Percentiles rank a stretch among this genome's conserved stretches.
phyloP scores from a whole-genome alignment of 805 yeast species.

The Metschnikowia drakensbergensis region DNA sequence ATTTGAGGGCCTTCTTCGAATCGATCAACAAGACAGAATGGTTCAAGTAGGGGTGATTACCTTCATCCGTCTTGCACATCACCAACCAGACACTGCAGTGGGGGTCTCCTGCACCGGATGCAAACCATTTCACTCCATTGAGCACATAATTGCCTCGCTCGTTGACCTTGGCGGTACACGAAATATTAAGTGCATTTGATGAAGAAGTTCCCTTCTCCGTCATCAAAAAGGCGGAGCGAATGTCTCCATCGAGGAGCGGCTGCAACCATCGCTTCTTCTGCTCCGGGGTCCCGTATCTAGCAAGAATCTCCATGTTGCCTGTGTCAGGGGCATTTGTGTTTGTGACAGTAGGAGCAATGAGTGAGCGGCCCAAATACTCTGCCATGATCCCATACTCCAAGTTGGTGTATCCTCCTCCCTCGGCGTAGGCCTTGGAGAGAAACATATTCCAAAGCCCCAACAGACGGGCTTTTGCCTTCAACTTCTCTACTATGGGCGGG shows the following conservation, averaged over 20 bases:
- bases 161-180: constrained; percentile 38
- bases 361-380: constrained; percentile 53
- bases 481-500: constrained; percentile 47
- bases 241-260: constrained; percentile 52
- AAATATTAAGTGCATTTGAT: constrained; percentile 59
- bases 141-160: constrained; percentile 45
- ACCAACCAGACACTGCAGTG: constrained; percentile 51
- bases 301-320: constrained; percentile 54
- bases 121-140: constrained; percentile 67
- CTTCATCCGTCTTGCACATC: constrained; percentile 46
- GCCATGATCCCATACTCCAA: constrained; percentile 66
- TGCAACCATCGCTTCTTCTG: constrained; percentile 46
- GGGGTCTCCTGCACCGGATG: constrained; percentile 69
- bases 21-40: constrained; percentile 58
- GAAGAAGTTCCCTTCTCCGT: constrained; percentile 60
- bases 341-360: constrained; percentile 55
- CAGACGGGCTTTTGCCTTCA: constrained; percentile 49
- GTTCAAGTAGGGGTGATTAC: constrained; percentile 39
- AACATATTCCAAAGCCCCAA: constrained; percentile 62
- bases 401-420: constrained; percentile 58
- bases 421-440: constrained; percentile 43
- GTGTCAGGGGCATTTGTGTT: constrained; percentile 64
- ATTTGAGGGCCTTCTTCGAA: constrained; percentile 43
- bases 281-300: constrained; percentile 36
- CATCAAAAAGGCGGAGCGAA: constrained; percentile 61